A percentile compares a stretch with the other conserved stretches of the same genome.
Evolutionary conservation across 1,284 basidiomycete genomes (phyloP).

Genomic region (Ceratobasidium sp.): DNA sequence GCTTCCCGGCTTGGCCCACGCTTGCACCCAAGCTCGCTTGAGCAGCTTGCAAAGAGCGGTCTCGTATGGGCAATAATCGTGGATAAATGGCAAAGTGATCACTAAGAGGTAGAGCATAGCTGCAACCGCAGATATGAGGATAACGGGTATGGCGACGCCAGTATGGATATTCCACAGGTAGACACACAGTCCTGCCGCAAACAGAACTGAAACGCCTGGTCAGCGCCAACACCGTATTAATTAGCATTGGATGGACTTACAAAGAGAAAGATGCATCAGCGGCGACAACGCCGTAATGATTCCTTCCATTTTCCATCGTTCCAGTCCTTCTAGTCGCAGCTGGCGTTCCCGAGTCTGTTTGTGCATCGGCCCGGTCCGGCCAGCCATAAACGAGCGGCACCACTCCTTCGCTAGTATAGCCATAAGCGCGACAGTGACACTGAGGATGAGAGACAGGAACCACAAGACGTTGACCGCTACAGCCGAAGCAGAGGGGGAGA

Average conservation of each 20-base stretch:
- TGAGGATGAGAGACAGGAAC: not conserved
- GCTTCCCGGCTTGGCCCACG: too few species aligned
- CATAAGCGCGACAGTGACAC: not conserved
- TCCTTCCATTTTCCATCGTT: constrained; percentile 24
- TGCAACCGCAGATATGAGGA: not conserved
- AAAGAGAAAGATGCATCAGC: constrained; percentile 9
- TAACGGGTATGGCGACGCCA: constrained; percentile 7
- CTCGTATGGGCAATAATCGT: not conserved
- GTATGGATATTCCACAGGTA: not conserved
- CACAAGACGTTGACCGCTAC: not conserved
- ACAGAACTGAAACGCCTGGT: not conserved
- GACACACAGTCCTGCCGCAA: not conserved
- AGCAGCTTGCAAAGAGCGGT: too few species aligned
- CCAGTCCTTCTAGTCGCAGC: constrained; percentile 3
- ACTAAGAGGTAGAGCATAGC: not conserved
- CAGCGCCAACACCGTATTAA: too few species aligned
- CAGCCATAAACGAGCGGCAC: constrained; percentile 1
- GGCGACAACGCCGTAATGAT: constrained; percentile 2
- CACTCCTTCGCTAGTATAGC: not conserved
- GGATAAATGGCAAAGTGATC: not conserved
- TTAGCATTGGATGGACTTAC: not conserved
- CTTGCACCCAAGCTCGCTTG: too few species aligned
- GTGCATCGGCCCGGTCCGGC: not conserved
- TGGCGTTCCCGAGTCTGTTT: constrained; percentile 17
- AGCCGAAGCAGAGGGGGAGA: not conserved